These are phyloP conservation scores for Salix brachista DNA, from an alignment of 345 rosid genomes.

Conservation along the genomic window DNA sequence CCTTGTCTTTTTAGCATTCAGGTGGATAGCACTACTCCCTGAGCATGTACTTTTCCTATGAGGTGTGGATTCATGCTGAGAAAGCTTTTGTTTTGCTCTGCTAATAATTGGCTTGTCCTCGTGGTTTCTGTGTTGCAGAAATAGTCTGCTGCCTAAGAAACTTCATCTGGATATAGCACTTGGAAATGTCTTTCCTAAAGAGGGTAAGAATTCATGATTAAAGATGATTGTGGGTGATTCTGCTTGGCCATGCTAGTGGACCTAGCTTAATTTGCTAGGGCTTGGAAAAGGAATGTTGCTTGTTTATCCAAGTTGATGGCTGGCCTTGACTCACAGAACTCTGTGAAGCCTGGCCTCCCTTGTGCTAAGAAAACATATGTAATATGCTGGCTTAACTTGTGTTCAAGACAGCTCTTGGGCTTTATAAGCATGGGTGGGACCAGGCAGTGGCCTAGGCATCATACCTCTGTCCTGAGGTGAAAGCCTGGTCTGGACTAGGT, in stretches of 20 bases:
- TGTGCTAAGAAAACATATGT: not conserved
- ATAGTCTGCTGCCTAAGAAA: constrained; percentile 71
- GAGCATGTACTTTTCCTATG: constrained; percentile 14
- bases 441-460: not conserved
- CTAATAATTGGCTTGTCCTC: constrained; percentile 6
- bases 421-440: not conserved
- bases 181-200: constrained; percentile 64
- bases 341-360: not conserved
- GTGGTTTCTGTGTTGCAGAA: constrained; percentile 41
- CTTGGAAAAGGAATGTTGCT: not conserved
- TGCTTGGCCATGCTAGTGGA: not conserved
- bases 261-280: not conserved
- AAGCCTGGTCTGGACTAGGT: not conserved
- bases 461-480: not conserved
- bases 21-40: constrained; percentile 35
- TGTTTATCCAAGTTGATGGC: not conserved
- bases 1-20: constrained; percentile 84
- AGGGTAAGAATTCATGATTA: constrained; percentile 42
- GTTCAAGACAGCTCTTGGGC: not conserved
- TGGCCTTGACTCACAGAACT: not conserved
- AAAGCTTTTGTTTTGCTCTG: not conserved
- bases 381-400: not conserved
- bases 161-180: constrained; percentile 85
- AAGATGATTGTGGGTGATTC: not conserved
- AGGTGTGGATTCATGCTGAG: not conserved